phyloP scores from a whole-genome alignment of 2,329 filamentous ascomycete genomes.

The Alternaria viburni region DNA sequence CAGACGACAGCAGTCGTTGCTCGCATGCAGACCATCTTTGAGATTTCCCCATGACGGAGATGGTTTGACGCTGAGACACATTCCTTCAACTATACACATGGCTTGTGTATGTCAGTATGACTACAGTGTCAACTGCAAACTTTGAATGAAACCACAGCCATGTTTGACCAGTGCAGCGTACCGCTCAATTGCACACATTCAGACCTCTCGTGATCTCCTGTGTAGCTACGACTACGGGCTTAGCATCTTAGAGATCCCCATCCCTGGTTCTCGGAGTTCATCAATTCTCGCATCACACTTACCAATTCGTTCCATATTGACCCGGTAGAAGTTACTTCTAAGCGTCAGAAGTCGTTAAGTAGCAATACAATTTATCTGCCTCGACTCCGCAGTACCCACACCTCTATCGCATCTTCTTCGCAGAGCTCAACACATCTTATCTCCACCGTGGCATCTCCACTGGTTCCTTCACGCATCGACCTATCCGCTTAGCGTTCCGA shows the following conservation, averaged over 20 bases:
- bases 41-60: slow-evolving; percentile 67
- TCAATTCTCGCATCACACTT: too few species aligned
- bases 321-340: not conserved
- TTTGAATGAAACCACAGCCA: not conserved
- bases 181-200: not conserved
- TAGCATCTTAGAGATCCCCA: not conserved
- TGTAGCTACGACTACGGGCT: not conserved
- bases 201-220: not conserved
- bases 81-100: not conserved
- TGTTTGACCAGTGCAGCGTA: not conserved
- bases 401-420: not conserved
- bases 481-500: not conserved
- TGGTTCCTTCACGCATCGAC: not conserved
- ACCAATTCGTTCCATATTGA: not conserved
- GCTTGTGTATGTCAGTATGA: not conserved
- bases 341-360: not conserved
- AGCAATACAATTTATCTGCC: not conserved
- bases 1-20: slow-evolving; percentile 61
- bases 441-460: not conserved
- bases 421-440: not conserved
- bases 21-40: slow-evolving; percentile 82
- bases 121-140: not conserved
- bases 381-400: not conserved
- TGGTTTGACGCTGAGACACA: slow-evolving; percentile 82
- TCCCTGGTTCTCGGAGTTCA: not conserved